Evolutionary conservation across 2,329 filamentous ascomycete species (phyloP).

Genomic region (Scortechinia acanthostroma): DNA sequence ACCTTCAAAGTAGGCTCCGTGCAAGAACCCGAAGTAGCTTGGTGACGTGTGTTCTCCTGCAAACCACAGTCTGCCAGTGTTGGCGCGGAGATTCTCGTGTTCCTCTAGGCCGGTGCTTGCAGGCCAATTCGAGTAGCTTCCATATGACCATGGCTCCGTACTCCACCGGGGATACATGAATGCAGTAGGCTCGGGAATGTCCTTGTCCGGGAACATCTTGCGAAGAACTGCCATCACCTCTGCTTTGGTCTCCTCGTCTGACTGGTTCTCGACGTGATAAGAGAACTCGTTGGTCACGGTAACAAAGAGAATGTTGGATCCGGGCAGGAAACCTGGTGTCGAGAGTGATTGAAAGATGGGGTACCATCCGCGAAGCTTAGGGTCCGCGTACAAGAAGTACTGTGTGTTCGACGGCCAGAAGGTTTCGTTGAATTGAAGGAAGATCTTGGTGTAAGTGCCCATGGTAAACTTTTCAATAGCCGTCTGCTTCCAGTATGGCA

Average conservation of each 20-base stretch:
- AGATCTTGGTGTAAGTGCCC: constrained; percentile 70
- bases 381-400: constrained; percentile 35
- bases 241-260: constrained; percentile 44
- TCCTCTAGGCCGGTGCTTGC: constrained; percentile 52
- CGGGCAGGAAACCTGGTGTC: constrained; percentile 45
- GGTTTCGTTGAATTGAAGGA: constrained; percentile 59
- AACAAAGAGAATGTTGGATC: constrained; percentile 58
- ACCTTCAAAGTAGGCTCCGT: constrained; percentile 53
- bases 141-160: constrained; percentile 32
- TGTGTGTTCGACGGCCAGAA: constrained; percentile 49
- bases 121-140: constrained; percentile 66
- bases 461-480: constrained; percentile 60
- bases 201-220: constrained; percentile 49
- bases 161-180: constrained; percentile 58
- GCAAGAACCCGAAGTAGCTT: constrained; percentile 59
- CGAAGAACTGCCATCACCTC: constrained; percentile 49
- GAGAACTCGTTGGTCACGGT: constrained; percentile 50
- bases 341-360: constrained; percentile 60
- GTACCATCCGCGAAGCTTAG: constrained; percentile 28
- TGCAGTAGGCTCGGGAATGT: constrained; percentile 48
- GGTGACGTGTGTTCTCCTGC: constrained; percentile 58
- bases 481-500: constrained; percentile 58
- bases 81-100: constrained; percentile 64
- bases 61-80: constrained; percentile 52
- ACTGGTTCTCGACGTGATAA: constrained; percentile 49